A percentile compares a stretch with the other conserved stretches of the same genome.
Evolutionary conservation across 2,329 filamentous ascomycete species (phyloP).

Genomic region (Cryphonectria japonica): DNA sequence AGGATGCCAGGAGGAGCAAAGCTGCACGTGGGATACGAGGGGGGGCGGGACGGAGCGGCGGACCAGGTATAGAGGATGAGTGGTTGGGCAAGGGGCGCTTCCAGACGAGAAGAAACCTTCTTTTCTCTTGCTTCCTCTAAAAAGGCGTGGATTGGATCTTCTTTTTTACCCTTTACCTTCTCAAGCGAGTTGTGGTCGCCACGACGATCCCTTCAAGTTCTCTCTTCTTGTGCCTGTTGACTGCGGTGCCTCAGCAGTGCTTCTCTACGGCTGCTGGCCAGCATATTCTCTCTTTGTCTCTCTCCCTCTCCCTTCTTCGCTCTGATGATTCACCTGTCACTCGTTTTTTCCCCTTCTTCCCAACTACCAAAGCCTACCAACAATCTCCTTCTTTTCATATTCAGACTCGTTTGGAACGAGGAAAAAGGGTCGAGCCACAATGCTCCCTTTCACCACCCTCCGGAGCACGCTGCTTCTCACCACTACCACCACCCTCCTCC

Average conservation of each 20-base stretch:
- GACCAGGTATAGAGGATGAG: not conserved
- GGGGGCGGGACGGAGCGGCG: not conserved
- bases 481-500: slow-evolving; percentile 6
- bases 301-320: slow-evolving; percentile 6
- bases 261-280: slow-evolving; percentile 29
- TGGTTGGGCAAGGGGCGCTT: slow-evolving; percentile 11
- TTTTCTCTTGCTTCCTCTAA: not conserved
- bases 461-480: slow-evolving; percentile 17
- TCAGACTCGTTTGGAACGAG: not conserved
- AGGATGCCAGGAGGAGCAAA: not conserved
- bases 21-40: not conserved
- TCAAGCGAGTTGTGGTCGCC: slow-evolving; percentile 18
- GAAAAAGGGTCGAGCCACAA: slow-evolving; percentile 18
- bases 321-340: not conserved
- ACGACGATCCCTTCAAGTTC: slow-evolving; percentile 4
- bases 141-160: slow-evolving; percentile 12
- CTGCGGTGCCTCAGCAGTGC: slow-evolving; percentile 27
- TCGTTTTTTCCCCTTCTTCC: slow-evolving; percentile 12
- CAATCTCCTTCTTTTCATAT: not conserved
- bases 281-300: slow-evolving; percentile 16
- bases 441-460: slow-evolving; percentile 21
- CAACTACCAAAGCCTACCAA: not conserved
- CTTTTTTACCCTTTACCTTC: slow-evolving; percentile 14
- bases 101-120: slow-evolving; percentile 13
- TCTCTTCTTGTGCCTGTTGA: slow-evolving; percentile 19